Conservation (phyloP, 2,329 filamentous ascomycete species). For the Stagonosporopsis rhizophila region DNA sequence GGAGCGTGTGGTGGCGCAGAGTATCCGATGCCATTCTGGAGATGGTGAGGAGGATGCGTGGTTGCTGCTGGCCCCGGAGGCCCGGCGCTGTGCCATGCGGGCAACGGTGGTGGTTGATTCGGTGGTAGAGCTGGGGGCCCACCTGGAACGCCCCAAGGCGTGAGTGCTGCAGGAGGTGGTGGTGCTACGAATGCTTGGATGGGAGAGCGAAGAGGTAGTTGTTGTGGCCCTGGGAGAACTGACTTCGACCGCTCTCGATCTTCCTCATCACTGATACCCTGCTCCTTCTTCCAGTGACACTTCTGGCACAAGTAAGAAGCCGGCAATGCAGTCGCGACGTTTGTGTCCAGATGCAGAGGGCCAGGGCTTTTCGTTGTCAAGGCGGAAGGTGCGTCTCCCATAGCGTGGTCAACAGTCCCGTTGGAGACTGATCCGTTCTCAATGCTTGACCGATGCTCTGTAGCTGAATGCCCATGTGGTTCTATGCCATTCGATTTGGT, state of each 20-base stretch:
- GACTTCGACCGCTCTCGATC: slow-evolving; percentile 40
- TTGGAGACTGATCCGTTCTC: slow-evolving; percentile 33
- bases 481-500: slow-evolving; percentile 33
- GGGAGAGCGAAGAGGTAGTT: slow-evolving; percentile 43
- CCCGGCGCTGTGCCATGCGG: slow-evolving; percentile 40
- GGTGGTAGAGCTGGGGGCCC: slow-evolving; percentile 23
- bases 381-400: slow-evolving; percentile 42
- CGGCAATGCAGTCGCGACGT: slow-evolving; percentile 17
- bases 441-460: neutral
- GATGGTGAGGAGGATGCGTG: slow-evolving; percentile 34
- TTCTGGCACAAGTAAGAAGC: slow-evolving; percentile 55
- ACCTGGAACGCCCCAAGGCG: slow-evolving; percentile 33
- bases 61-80: slow-evolving; percentile 34
- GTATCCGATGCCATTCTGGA: slow-evolving; percentile 42
- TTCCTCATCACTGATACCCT: slow-evolving; percentile 42
- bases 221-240: slow-evolving; percentile 43
- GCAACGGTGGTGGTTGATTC: slow-evolving; percentile 40
- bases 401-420: slow-evolving; percentile 34
- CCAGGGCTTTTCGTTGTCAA: slow-evolving; percentile 20
- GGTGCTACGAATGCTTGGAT: slow-evolving; percentile 34
- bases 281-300: slow-evolving; percentile 56
- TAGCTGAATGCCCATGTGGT: slow-evolving; percentile 19
- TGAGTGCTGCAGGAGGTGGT: slow-evolving; percentile 29
- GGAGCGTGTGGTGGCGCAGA: slow-evolving; percentile 31
- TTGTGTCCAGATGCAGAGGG: slow-evolving; percentile 35